Conservation (phyloP, 225 moss, liverwort and hornwort genomes). For the Sphagnum contortum region DNA sequence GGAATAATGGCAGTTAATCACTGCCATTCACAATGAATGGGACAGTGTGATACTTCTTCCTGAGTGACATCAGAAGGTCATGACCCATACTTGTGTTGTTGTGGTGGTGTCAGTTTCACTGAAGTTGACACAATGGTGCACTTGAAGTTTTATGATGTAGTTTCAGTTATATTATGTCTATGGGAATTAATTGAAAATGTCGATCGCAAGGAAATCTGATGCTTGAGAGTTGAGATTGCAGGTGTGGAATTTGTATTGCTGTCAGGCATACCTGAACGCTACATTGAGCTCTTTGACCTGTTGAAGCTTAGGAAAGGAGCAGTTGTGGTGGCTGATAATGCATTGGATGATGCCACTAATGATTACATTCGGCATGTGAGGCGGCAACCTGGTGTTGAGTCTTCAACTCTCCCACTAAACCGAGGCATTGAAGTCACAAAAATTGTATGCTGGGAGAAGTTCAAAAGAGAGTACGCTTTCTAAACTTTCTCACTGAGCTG, state of each 20-base stretch:
- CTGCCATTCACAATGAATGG: too few relatives aligned
- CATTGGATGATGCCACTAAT: constrained; percentile 63
- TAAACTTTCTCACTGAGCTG: not conserved
- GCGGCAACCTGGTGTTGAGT: constrained; percentile 74
- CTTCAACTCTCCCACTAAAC: constrained; percentile 63
- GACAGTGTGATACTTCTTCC: too few relatives aligned
- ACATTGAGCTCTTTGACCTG: constrained; percentile 70
- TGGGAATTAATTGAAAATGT: too few relatives aligned
- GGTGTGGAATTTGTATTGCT: constrained; percentile 58
- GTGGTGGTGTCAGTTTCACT: not conserved
- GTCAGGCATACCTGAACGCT: constrained; percentile 53
- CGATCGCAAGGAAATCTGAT: constrained; percentile 7
- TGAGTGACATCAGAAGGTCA: not conserved
- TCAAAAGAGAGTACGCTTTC: constrained; percentile 34
- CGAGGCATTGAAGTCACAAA: constrained; percentile 80
- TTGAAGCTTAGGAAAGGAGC: constrained; percentile 70
- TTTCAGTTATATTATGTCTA: too few relatives aligned
- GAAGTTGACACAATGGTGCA: not conserved
- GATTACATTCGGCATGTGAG: constrained; percentile 80
- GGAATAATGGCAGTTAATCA: too few relatives aligned
- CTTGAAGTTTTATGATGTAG: not conserved
- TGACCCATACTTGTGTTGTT: not conserved
- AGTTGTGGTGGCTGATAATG: constrained; percentile 70
- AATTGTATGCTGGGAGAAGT: constrained; percentile 60
- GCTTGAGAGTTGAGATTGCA: constrained; percentile 9